Evolutionary conservation across 1,139 yeast species (phyloP).

Genomic region (Kodamaea ohmeri): DNA sequence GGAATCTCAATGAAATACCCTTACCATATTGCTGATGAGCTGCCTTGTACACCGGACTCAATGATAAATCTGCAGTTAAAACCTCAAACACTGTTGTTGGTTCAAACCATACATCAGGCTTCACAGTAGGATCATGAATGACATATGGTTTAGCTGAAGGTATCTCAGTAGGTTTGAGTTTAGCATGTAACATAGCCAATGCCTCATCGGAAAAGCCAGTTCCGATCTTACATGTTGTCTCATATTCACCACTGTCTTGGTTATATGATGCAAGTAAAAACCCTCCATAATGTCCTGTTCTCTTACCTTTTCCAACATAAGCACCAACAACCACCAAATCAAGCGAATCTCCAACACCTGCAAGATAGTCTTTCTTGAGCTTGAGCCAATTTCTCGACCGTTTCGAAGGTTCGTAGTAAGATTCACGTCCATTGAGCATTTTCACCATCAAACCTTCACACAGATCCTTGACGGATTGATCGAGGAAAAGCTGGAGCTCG

Average conservation of each 20-base stretch:
- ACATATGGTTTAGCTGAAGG: slow-evolving; percentile 66
- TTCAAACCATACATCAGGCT: slow-evolving; percentile 96
- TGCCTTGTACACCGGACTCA: slow-evolving; percentile 91
- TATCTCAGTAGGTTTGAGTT: slow-evolving; percentile 68
- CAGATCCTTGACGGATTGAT: slow-evolving; percentile 81
- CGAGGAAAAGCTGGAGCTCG: slow-evolving; percentile 82
- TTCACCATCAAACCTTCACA: slow-evolving; percentile 98
- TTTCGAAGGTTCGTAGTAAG: slow-evolving; percentile 90
- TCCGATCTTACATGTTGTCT: slow-evolving; percentile 94
- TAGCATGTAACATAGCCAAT: slow-evolving; percentile 56
- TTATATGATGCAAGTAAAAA: slow-evolving; percentile 87
- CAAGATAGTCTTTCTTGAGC: slow-evolving; percentile 87
- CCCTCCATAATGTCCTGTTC: slow-evolving; percentile 95
- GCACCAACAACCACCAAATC: slow-evolving; percentile 96
- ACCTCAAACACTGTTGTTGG: slow-evolving; percentile 88
- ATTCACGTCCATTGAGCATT: slow-evolving; percentile 75
- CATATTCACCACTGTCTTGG: slow-evolving; percentile 86
- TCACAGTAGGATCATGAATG: slow-evolving; percentile 63
- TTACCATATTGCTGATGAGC: slow-evolving; percentile 75
- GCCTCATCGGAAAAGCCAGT: slow-evolving; percentile 94
- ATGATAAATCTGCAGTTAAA: slow-evolving; percentile 87
- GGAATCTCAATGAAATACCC: slow-evolving; percentile 90
- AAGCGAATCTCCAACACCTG: slow-evolving; percentile 92
- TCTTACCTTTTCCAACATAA: slow-evolving; percentile 87
- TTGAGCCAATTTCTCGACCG: slow-evolving; percentile 95